A percentile compares a stretch with the other conserved stretches of the same genome.
These are phyloP conservation scores for Chytriomyces sp. DNA, from an alignment of 192 early-diverging fungal species.

Conservation along the genomic window DNA sequence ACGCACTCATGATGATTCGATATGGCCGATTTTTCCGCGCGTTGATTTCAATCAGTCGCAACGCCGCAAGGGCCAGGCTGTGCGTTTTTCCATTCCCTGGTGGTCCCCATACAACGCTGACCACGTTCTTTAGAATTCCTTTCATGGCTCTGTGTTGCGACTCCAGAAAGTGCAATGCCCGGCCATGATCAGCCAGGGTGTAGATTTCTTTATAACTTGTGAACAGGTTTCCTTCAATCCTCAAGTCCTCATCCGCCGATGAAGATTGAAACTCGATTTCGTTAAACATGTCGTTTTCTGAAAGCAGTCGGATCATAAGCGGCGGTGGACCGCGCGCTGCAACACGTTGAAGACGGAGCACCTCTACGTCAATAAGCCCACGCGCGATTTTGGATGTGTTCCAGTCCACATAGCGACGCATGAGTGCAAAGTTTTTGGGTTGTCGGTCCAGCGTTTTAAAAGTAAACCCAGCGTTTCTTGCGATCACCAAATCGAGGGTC, in stretches of 20 bases:
- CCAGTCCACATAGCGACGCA: constrained; percentile 40
- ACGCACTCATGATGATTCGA: constrained; percentile 41
- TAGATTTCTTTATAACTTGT: constrained; percentile 31
- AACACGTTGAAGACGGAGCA: background rate
- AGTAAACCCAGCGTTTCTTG: constrained; percentile 26
- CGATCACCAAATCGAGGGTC: constrained; percentile 13
- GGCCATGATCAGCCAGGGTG: background rate
- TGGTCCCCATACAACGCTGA: constrained; percentile 46
- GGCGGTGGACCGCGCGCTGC: constrained; percentile 6
- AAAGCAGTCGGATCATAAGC: constrained; percentile 37
- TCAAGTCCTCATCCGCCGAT: constrained; percentile 1
- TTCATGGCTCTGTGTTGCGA: constrained; percentile 40
- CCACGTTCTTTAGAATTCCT: constrained; percentile 18
- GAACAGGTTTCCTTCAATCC: constrained; percentile 24
- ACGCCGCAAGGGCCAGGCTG: constrained; percentile 40
- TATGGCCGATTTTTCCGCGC: constrained; percentile 12
- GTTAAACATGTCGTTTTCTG: constrained; percentile 10
- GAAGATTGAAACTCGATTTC: background rate
- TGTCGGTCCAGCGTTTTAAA: background rate
- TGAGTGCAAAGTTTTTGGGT: constrained; percentile 26
- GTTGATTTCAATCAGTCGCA: constrained; percentile 46
- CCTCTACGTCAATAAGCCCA: constrained; percentile 34
- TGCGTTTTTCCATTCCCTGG: constrained; percentile 55
- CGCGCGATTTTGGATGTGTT: constrained; percentile 44
- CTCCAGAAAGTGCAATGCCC: constrained; percentile 28